Base-by-base conservation (phyloP, 2,329 filamentous ascomycete species). In the Rosellinia necatrix region DNA sequence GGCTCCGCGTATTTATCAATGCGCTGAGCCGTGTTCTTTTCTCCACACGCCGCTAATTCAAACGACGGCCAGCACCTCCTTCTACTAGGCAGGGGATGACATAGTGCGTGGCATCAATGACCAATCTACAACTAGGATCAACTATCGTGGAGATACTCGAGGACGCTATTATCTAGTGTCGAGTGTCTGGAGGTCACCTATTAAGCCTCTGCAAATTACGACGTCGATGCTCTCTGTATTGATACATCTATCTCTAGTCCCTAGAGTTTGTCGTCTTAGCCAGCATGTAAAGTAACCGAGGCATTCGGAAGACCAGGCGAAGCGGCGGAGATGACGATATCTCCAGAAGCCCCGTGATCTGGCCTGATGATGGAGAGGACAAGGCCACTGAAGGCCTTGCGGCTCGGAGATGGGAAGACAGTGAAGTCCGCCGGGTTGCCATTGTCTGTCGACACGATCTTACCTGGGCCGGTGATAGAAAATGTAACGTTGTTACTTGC, bases 391-490 rank as follows among this genome's bases (percentile, higher is more conserved):
- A 76, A 78, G 0, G 75, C 75, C 35, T 75, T 74, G 12, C 77
- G 69, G 29, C 66, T 68, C 6, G 60, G 58, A 3, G 71, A 74
- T 1, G 74, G 72, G 60, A 81, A 81, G 1, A 72, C 63, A 1
- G 68, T 73, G 62, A 78, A 69, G 53, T 81, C 77, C 1, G 74
- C 68, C 4, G 76, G 76, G 51, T 81, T 73, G 1, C 81, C 81
- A 49, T 82, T 82, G 47, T 83, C 79, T 0, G 80, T 83, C 0
- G 76, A 68, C 1, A 79, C 71, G 38, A 83, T 76, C 63, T 75
- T 68, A 0, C 75, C 81, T 0, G 73, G 71, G 0, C 76, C 78
- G 1, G 65, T 64, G 4, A 80, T 58, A 0, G 74, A 71, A 58
- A 82, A 82, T 0, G 69, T 73, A 35, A 83, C 71, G 12, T 59